Percentiles rank a stretch among this genome's conserved stretches.
Conservation (phyloP, 176 grass and related monocot species). For the Oropetium thomaeum region DNA sequence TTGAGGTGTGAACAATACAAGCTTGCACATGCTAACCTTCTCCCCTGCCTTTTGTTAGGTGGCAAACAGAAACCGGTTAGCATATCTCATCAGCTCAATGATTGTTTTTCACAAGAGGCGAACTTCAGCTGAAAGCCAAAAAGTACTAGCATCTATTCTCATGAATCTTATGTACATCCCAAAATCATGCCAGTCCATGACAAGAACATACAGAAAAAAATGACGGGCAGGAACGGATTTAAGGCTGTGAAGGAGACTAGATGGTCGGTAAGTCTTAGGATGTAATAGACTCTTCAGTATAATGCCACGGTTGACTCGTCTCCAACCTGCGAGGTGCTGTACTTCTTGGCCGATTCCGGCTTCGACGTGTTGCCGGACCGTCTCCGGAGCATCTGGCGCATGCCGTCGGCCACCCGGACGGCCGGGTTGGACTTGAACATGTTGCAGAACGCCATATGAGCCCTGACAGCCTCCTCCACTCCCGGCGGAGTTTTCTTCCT, state of each 20-base stretch:
- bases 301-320: conserved; percentile 47
- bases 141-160: conserved; percentile 32
- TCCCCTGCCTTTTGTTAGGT: conserved; percentile 44
- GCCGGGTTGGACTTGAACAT: conserved; percentile 69
- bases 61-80: conserved; percentile 27
- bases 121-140: conserved; percentile 22
- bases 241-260: conserved; percentile 30
- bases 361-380: conserved; percentile 59
- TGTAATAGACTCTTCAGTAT: conserved; percentile 37
- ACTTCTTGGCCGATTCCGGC: conserved; percentile 47
- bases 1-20: conserved; percentile 27
- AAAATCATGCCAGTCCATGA: conserved; percentile 39
- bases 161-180: conserved; percentile 53
- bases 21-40: conserved; percentile 46
- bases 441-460: conserved; percentile 88
- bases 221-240: conserved; percentile 22
- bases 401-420: conserved; percentile 65
- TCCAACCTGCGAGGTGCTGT: conserved; percentile 50
- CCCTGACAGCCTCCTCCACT: conserved; percentile 72
- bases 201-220: conserved; percentile 37
- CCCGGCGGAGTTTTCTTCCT: conserved; percentile 55
- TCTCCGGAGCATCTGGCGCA: conserved; percentile 83
- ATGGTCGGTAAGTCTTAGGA: conserved; percentile 28
- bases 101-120: conserved; percentile 33
- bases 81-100: conserved; percentile 25